Conservation (phyloP, 2,329 filamentous ascomycete genomes). For the Ophiocordyceps australis region DNA sequence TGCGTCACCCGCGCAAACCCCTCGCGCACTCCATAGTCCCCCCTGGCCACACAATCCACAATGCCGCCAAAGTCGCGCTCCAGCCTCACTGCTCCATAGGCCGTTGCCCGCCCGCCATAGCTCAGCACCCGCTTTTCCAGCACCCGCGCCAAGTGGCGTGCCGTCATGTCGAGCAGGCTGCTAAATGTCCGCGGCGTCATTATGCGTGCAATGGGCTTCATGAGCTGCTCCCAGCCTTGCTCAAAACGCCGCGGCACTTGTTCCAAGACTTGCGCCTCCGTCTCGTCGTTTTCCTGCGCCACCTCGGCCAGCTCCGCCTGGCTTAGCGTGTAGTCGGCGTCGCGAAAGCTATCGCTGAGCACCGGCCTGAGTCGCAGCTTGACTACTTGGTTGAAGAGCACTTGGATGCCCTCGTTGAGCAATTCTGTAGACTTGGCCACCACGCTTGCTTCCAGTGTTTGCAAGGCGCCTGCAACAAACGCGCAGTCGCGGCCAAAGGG, state of each 20-base stretch:
- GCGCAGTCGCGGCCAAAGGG: constrained; percentile 61
- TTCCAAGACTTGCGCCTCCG: constrained; percentile 38
- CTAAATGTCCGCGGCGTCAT: constrained; percentile 64
- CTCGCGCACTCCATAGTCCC: constrained; percentile 63
- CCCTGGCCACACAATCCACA: constrained; percentile 46
- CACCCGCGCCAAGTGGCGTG: constrained; percentile 55
- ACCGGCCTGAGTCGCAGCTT: constrained; percentile 72
- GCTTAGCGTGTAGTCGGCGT: constrained; percentile 65
- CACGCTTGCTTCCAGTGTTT: constrained; percentile 53
- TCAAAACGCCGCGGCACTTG: constrained; percentile 67
- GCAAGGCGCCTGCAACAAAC: constrained; percentile 50
- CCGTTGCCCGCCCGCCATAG: constrained; percentile 62
- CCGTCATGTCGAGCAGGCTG: constrained; percentile 55
- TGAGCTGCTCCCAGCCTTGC: constrained; percentile 68
- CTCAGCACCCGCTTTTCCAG: constrained; percentile 80
- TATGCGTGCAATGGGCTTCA: constrained; percentile 68
- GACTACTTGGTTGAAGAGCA: constrained; percentile 75
- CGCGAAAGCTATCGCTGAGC: constrained; percentile 75
- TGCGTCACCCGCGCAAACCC: constrained; percentile 60
- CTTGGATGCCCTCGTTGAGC: constrained; percentile 65
- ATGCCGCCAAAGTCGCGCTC: constrained; percentile 73
- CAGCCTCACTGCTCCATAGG: constrained; percentile 63
- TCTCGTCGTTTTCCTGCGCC: constrained; percentile 32
- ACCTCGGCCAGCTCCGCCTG: constrained; percentile 41
- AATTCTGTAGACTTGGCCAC: constrained; percentile 64